phyloP scores from a whole-genome alignment of 1,284 basidiomycete species.

The Mycena citricolor region DNA sequence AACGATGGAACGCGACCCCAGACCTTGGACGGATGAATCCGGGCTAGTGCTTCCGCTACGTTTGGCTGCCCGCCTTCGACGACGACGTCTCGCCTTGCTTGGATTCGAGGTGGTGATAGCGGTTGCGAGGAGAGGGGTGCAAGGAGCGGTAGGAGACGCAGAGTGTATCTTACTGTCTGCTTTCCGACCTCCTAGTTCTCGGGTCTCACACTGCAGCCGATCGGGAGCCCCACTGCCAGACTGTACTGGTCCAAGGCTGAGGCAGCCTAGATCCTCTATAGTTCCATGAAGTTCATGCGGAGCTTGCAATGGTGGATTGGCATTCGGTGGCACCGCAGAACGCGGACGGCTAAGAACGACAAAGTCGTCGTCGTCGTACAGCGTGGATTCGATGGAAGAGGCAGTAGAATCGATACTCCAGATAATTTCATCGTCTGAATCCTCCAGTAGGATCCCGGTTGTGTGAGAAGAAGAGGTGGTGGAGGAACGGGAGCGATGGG shows the following conservation, averaged over 20 bases:
- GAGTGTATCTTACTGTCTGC: too few relatives aligned
- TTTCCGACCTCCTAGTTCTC: too few relatives aligned
- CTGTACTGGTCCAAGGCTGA: too few relatives aligned
- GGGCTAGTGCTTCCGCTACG: constrained; percentile 9
- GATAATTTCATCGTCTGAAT: constrained; percentile 59
- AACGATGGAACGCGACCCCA: constrained; percentile 44
- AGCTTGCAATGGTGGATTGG: constrained; percentile 6
- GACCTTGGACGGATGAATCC: constrained; percentile 22
- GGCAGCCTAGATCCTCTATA: too few relatives aligned
- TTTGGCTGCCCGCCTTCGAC: constrained; percentile 12
- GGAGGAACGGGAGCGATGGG: constrained; percentile 23
- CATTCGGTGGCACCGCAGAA: constrained; percentile 23
- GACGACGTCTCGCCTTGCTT: constrained; percentile 2
- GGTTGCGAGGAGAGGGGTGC: too few relatives aligned
- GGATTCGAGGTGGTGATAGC: too few relatives aligned
- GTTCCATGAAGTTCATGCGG: too few relatives aligned
- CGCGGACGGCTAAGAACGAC: constrained; percentile 38
- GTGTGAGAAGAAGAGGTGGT: not conserved
- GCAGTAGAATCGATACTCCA: constrained; percentile 39
- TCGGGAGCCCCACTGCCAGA: too few relatives aligned
- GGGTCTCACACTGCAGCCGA: too few relatives aligned
- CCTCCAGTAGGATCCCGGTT: constrained; percentile 19
- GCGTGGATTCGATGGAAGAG: constrained; percentile 26
- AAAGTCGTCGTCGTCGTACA: constrained; percentile 48
- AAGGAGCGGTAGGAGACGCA: too few relatives aligned